These are phyloP conservation scores for Moesziomyces globuligerus DNA, from an alignment of 1,284 basidiomycete species.

Conservation along the genomic window DNA sequence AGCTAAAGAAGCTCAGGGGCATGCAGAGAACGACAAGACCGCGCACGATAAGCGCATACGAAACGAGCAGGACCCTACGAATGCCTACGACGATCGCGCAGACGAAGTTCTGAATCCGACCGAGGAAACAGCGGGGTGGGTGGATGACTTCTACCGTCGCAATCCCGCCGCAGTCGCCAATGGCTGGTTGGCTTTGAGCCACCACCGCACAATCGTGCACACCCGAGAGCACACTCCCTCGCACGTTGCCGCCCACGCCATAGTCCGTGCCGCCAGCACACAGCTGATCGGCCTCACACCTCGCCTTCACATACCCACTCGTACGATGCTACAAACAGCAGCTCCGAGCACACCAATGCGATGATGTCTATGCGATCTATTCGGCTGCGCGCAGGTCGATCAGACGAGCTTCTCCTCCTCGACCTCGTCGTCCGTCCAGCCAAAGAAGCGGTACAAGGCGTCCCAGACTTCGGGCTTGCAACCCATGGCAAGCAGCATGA, in stretches of 20 bases:
- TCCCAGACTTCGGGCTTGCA: constrained; percentile 65
- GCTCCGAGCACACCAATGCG: too few species aligned
- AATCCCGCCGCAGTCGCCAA: constrained; percentile 34
- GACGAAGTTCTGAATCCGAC: constrained; percentile 8
- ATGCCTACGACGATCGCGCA: not conserved
- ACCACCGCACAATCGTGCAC: constrained; percentile 13
- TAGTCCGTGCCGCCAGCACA: not conserved
- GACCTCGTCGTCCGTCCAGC: constrained; percentile 13
- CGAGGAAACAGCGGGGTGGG: constrained; percentile 2
- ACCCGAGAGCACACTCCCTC: not conserved
- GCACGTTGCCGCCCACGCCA: not conserved
- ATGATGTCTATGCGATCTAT: not conserved
- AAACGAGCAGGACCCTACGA: not conserved
- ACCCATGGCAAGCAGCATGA: constrained; percentile 90
- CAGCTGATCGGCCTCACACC: not conserved
- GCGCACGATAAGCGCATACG: not conserved
- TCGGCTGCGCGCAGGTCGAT: not conserved
- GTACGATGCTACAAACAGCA: not conserved
- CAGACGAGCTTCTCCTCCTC: constrained; percentile 19
- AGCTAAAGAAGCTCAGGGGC: not conserved
- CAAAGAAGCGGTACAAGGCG: constrained; percentile 35
- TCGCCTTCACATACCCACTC: not conserved
- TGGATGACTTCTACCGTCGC: constrained; percentile 25
- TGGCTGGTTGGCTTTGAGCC: constrained; percentile 34
- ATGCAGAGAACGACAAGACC: not conserved